Conservation (phyloP, 495 filamentous ascomycete species). For the Physcia stellaris region DNA sequence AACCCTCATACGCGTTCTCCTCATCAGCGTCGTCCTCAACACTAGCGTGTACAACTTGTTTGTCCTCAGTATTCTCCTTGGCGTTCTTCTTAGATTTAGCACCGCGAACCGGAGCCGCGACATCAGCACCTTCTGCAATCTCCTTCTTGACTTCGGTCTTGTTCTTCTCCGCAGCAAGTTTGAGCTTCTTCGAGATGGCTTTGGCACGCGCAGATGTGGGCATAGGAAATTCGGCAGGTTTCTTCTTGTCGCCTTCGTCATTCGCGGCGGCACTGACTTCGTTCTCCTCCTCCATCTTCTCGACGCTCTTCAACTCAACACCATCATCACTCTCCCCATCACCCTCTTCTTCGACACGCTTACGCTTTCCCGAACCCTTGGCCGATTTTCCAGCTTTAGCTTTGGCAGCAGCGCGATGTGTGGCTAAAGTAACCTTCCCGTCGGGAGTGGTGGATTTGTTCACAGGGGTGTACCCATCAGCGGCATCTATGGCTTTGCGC, state of each 20-base stretch:
- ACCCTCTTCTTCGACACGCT: background rate
- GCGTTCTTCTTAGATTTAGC: background rate
- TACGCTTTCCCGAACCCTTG: conserved; percentile 20
- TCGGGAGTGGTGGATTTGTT: too few species aligned
- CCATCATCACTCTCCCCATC: background rate
- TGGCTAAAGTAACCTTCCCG: too few species aligned
- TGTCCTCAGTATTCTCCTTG: too few species aligned
- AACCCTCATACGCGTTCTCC: too few species aligned
- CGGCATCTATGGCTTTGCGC: background rate
- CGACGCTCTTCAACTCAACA: background rate
- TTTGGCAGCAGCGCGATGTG: conserved; percentile 25
- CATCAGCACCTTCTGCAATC: background rate
- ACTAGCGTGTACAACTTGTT: too few species aligned
- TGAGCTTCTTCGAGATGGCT: background rate
- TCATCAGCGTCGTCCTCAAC: too few species aligned
- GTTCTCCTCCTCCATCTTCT: background rate
- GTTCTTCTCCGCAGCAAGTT: background rate
- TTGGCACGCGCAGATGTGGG: background rate
- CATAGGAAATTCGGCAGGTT: too few species aligned
- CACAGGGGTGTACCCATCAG: background rate
- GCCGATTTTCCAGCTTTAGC: conserved; percentile 31
- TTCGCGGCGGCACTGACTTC: background rate
- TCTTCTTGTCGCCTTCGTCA: background rate
- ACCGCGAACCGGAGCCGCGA: background rate
- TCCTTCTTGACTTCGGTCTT: background rate